Evolutionary conservation across 805 yeast genomes (phyloP).

Genomic region (Spathaspora arborariae): DNA sequence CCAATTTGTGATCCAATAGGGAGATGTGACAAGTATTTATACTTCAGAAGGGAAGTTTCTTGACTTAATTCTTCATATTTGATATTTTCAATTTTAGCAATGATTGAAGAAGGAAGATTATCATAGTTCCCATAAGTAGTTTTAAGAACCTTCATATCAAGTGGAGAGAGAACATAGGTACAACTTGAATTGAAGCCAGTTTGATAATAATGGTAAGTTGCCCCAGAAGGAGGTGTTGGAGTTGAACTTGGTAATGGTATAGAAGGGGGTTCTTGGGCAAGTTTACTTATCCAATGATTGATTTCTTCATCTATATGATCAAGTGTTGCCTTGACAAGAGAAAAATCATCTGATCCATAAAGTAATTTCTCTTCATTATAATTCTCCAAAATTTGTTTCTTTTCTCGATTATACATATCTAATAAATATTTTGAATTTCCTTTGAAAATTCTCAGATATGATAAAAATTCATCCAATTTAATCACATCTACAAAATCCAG

Average conservation of each 20-base stretch:
- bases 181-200: conserved; percentile 62
- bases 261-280: background rate
- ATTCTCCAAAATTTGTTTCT: conserved; percentile 46
- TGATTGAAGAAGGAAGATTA: conserved; percentile 63
- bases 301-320: conserved; percentile 49
- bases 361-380: conserved; percentile 54
- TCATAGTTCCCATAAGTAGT: conserved; percentile 58
- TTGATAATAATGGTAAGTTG: conserved; percentile 70
- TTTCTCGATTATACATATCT: conserved; percentile 58
- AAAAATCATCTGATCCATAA: conserved; percentile 47
- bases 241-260: background rate
- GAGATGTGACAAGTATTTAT: conserved; percentile 73
- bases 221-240: background rate
- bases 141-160: conserved; percentile 74
- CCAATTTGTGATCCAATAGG: conserved; percentile 86
- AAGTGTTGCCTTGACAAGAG: conserved; percentile 52
- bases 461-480: conserved; percentile 36
- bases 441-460: conserved; percentile 64
- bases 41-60: conserved; percentile 52
- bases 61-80: conserved; percentile 61
- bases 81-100: conserved; percentile 66
- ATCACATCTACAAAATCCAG: conserved; percentile 2
- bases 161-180: conserved; percentile 66
- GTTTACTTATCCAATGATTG: conserved; percentile 30
- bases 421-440: conserved; percentile 56